These are phyloP conservation scores for Dictyostelium firmibasis DNA, from an alignment of 78 protist species.

Conservation along the genomic window DNA sequence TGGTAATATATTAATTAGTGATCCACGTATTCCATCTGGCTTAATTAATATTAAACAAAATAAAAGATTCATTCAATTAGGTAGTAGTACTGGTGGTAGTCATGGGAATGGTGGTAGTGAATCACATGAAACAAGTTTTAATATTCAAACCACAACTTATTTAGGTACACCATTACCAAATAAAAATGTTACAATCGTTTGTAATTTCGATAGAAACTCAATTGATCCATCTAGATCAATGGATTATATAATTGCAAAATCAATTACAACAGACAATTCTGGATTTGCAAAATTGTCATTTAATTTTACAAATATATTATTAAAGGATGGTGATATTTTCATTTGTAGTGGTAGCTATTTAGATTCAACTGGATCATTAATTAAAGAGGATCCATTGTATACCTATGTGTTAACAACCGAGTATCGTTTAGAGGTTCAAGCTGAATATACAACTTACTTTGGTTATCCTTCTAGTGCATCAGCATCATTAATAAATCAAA, in stretches of 20 bases:
- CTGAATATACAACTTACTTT: not conserved
- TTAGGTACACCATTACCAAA: not conserved
- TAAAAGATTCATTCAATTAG: not conserved
- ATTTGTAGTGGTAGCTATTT: not conserved
- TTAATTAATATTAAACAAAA: not conserved
- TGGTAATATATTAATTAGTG: slow-evolving; percentile 6
- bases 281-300: not conserved
- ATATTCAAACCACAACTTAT: slow-evolving; percentile 15
- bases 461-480: not conserved
- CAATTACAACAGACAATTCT: not conserved
- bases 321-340: slow-evolving; percentile 13
- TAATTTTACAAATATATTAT: not conserved
- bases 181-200: slow-evolving; percentile 10
- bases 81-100: not conserved
- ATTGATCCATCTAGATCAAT: not conserved
- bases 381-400: not conserved
- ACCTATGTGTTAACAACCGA: not conserved
- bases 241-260: not conserved
- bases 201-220: not conserved
- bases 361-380: not conserved
- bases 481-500: not conserved
- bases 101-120: not conserved
- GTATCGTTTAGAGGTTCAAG: not conserved
- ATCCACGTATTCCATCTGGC: slow-evolving; percentile 66
- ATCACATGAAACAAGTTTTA: not conserved